These are phyloP conservation scores for Pyrenophora graminea DNA, from an alignment of 2,329 filamentous ascomycete genomes.

Conservation along the genomic window DNA sequence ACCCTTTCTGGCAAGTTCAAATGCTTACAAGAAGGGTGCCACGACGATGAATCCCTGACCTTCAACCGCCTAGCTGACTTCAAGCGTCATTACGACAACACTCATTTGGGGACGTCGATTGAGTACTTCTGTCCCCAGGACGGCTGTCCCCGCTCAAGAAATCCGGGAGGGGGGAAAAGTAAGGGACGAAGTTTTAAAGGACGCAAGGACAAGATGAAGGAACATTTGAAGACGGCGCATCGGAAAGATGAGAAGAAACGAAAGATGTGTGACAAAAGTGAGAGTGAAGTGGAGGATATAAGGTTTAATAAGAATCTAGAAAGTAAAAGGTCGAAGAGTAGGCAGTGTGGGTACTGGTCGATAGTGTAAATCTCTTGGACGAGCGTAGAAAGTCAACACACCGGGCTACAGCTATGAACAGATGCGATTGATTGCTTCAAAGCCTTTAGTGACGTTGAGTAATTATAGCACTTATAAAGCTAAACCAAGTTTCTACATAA, in stretches of 20 bases:
- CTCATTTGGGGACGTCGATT: constrained; percentile 16
- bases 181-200: constrained; percentile 34
- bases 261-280: neutral
- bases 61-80: constrained; percentile 42
- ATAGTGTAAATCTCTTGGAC: no score
- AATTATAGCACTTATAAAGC: no score
- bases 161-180: constrained; percentile 13
- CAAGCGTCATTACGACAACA: constrained; percentile 32
- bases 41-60: constrained; percentile 7
- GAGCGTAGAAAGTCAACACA: no score
- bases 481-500: no score
- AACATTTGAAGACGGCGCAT: constrained; percentile 36
- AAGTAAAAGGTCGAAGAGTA: no score
- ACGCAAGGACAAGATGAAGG: constrained; percentile 38
- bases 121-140: constrained; percentile 31
- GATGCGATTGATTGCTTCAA: no score
- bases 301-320: no score
- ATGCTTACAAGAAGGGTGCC: constrained; percentile 27
- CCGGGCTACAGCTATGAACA: no score
- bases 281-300: neutral
- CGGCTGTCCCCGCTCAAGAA: constrained; percentile 27
- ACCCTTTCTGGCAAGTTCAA: constrained; percentile 29
- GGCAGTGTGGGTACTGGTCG: no score
- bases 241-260: constrained; percentile 12
- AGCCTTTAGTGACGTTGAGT: no score